Base-by-base conservation (phyloP, 139 green algal genomes). In the Picochlorum costavermella region DNA sequence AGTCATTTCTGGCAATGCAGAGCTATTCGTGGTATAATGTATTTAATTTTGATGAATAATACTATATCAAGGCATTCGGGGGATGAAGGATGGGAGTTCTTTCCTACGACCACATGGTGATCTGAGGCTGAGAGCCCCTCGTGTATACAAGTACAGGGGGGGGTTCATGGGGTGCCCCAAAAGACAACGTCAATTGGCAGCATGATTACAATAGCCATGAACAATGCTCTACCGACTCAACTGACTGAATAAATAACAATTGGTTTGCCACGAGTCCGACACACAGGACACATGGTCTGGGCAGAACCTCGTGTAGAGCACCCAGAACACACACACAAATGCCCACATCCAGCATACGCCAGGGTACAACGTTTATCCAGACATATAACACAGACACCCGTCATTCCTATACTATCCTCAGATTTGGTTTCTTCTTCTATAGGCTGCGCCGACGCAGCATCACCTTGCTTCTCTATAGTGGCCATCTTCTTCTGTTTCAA, bases 341-440 rank as follows among this genome's bases (percentile, higher is more conserved):
- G 78, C 1, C 78, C 78, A 50, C 78, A 84, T 25, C 62, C 31
- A 13, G 73, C 59, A 26, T 83, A 78, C 8, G 81, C 77, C 10
- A 61, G 67, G n/a, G 72, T 55, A 3, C 60, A 49, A 1, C 46
- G 6, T 8, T 20, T 17, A 12, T 74, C 63, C 23, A 80, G 17
- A 65, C 78, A 84, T 10, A 80, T 60, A 16, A 81, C 76, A 71
- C 78, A 84, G 28, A 51, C 5, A 13, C 45, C 2, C 2, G 37
- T 48, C 12, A 23, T 53, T 28, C 5, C 12, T 53, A 8, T 9
- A 53, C 17, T 11, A 20, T 53, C 46, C 5, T 10, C 17, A 6
- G 46, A 37, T 37, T 6, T 37, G 31, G 31, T 8, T 11, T 37
- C 33, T 12, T 40, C 33, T 40, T 40, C 33, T 23, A 23, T 23